These are phyloP conservation scores for Cladosporium sp. DNA, from an alignment of 2,329 filamentous ascomycete genomes.

Conservation along the genomic window DNA sequence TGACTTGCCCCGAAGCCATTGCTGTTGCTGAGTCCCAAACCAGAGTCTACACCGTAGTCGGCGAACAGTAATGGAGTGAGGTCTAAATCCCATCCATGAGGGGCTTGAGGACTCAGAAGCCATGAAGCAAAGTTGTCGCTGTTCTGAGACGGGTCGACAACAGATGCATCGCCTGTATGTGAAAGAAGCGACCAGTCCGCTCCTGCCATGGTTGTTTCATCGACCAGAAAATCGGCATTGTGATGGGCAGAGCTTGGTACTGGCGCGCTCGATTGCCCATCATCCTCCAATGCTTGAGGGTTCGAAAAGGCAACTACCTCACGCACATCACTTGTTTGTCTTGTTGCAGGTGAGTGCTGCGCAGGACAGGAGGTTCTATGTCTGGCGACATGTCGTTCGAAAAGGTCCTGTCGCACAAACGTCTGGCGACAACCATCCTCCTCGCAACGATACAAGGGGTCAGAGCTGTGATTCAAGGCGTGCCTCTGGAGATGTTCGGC, in stretches of 20 bases:
- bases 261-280: no score
- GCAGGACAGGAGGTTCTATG: constrained; percentile 24
- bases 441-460: constrained; percentile 87
- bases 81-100: constrained; percentile 23
- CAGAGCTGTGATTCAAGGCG: constrained; percentile 89
- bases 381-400: constrained; percentile 56
- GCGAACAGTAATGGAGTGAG: constrained; percentile 23
- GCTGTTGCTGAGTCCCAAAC: no score
- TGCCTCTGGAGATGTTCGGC: constrained; percentile 93
- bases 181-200: background rate
- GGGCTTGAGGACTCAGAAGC: constrained; percentile 26
- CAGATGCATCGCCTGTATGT: constrained; percentile 52
- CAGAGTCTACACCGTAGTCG: constrained; percentile 18
- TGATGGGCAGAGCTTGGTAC: background rate
- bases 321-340: no score
- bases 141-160: constrained; percentile 70
- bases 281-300: no score
- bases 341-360: no score
- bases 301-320: no score
- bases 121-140: constrained; percentile 26
- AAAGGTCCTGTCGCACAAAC: constrained; percentile 90
- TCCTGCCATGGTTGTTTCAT: background rate
- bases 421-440: constrained; percentile 81
- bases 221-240: constrained; percentile 49
- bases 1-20: no score